phyloP scores from a whole-genome alignment of 1,284 basidiomycete genomes.

The Cryptococcus amylolentus region DNA sequence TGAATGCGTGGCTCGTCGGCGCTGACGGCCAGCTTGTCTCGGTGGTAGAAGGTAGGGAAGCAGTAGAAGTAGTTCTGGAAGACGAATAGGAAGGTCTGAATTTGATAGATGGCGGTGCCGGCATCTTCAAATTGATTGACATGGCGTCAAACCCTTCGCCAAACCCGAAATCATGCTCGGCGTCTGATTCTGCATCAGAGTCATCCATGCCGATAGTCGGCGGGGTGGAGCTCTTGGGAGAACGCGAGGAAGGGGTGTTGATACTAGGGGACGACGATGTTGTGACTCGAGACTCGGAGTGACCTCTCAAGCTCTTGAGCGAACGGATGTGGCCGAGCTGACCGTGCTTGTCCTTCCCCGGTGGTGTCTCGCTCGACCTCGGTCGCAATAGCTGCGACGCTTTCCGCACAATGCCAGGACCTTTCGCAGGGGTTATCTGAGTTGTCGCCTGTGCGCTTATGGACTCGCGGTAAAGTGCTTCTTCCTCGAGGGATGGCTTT shows the following conservation, averaged over 20 bases:
- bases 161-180: slow-evolving; percentile 5
- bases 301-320: neutral
- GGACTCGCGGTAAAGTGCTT: neutral
- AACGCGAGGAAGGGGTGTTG: neutral
- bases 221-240: neutral
- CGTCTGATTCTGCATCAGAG: neutral
- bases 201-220: neutral
- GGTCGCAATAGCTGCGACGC: slow-evolving; percentile 6
- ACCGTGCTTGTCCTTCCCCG: neutral
- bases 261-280: neutral
- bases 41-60: neutral
- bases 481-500: neutral
- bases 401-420: slow-evolving; percentile 2
- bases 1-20: slow-evolving; percentile 33
- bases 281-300: neutral
- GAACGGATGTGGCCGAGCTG: too few relatives aligned
- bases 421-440: neutral
- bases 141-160: slow-evolving; percentile 15
- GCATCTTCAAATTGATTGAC: neutral
- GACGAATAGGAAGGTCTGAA: slow-evolving; percentile 1
- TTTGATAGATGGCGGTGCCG: slow-evolving; percentile 1
- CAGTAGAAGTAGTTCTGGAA: neutral
- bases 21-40: neutral
- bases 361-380: neutral
- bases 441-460: neutral